These are phyloP conservation scores for Podospora comata DNA, from an alignment of 495 filamentous ascomycete species.

Conservation along the genomic window DNA sequence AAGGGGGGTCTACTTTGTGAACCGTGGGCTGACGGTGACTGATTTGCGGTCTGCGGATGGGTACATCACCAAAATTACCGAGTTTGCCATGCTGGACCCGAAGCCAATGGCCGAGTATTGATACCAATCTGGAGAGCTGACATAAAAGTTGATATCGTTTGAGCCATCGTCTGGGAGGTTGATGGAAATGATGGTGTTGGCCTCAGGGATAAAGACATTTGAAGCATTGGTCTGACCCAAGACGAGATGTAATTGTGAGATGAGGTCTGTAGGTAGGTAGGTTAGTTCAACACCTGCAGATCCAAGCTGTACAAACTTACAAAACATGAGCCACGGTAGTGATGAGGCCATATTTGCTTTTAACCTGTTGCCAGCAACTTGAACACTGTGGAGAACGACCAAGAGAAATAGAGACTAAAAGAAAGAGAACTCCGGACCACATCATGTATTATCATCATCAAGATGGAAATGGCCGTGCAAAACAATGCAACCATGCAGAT, in stretches of 20 bases:
- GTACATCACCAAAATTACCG: slow-evolving; percentile 31
- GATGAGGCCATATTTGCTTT: background rate
- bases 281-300: background rate
- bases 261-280: background rate
- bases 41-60: slow-evolving; percentile 21
- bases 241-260: slow-evolving; percentile 9
- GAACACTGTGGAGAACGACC: background rate
- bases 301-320: background rate
- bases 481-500: background rate
- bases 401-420: background rate
- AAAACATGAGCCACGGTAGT: background rate
- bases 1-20: slow-evolving; percentile 17
- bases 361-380: background rate
- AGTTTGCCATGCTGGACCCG: slow-evolving; percentile 26
- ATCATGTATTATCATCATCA: background rate
- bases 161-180: slow-evolving; percentile 27
- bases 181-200: slow-evolving; percentile 25
- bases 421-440: background rate
- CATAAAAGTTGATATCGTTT: slow-evolving; percentile 32
- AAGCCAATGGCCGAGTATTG: slow-evolving; percentile 33
- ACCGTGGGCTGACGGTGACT: slow-evolving; percentile 26
- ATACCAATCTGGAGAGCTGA: slow-evolving; percentile 28
- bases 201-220: slow-evolving; percentile 24
- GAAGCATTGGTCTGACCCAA: slow-evolving; percentile 16
- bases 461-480: background rate